Conservation (phyloP, 169 alveolate genomes). For the Cryptosporidium parvum region DNA sequence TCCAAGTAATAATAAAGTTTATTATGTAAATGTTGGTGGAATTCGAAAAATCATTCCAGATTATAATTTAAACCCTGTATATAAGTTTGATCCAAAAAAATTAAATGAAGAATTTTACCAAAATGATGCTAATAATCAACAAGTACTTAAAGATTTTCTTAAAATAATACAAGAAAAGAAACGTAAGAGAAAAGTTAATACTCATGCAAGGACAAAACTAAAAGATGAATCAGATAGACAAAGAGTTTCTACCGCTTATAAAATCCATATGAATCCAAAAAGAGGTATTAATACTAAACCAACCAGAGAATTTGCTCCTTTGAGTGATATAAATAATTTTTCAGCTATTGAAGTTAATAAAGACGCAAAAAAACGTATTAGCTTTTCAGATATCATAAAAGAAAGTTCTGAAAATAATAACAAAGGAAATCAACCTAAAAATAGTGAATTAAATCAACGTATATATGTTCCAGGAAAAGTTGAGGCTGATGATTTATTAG, state of each 20-base stretch:
- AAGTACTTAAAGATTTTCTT: conserved; percentile 41
- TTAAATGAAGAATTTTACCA: neutral
- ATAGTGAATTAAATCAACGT: neutral
- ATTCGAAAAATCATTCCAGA: conserved; percentile 2
- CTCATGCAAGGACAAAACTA: neutral
- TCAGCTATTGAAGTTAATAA: neutral
- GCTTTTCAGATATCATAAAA: neutral
- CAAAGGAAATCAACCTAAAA: neutral
- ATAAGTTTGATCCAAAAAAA: neutral
- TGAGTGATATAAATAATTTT: neutral
- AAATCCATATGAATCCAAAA: conserved; percentile 9
- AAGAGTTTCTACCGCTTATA: conserved; percentile 27
- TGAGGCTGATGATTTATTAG: conserved; percentile 3
- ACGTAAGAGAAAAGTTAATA: neutral
- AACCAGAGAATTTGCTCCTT: conserved; percentile 25
- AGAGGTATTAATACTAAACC: neutral
- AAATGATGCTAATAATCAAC: neutral
- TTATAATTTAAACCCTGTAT: conserved; percentile 25
- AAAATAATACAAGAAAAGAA: conserved; percentile 38
- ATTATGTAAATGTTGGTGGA: conserved; percentile 30
- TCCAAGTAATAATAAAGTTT: conserved; percentile 4
- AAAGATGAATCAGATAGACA: conserved; percentile 7
- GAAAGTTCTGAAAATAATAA: neutral
- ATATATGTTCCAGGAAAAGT: neutral
- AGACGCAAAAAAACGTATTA: neutral